Evolutionary conservation across 2,329 filamentous ascomycete species (phyloP).

Genomic region (Cryphonectria radicalis): DNA sequence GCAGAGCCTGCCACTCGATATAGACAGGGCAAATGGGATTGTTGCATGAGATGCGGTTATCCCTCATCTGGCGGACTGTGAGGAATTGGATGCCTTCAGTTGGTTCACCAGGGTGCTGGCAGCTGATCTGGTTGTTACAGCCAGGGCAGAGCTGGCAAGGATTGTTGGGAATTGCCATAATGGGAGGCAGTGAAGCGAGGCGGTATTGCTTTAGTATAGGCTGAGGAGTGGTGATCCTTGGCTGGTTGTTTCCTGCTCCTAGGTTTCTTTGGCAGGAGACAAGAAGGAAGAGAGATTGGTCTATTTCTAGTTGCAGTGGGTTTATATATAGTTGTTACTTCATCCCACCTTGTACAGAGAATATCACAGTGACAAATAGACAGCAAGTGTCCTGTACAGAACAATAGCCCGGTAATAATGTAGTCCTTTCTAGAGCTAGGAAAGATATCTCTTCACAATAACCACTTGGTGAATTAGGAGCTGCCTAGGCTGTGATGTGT

Average conservation of each 20-base stretch:
- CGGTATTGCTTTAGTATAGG: not conserved
- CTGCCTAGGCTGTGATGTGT: not conserved
- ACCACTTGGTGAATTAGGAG: not conserved
- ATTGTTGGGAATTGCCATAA: not conserved
- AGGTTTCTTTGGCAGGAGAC: not conserved
- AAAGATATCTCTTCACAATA: not conserved
- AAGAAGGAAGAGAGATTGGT: not conserved
- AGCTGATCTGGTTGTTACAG: not conserved
- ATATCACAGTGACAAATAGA: not conserved
- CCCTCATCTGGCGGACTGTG: not conserved
- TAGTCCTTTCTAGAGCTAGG: not conserved
- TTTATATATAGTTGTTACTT: not conserved
- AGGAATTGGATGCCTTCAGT: not conserved
- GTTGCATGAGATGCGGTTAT: not conserved
- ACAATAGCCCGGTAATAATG: not conserved
- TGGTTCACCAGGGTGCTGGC: not conserved
- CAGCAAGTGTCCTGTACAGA: not conserved
- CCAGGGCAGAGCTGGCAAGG: constrained; percentile 1
- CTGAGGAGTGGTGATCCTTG: not conserved
- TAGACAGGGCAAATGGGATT: not conserved
- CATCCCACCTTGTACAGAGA: not conserved
- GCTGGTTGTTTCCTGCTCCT: not conserved
- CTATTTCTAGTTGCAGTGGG: not conserved
- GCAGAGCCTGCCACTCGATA: not conserved
- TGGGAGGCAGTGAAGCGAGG: not conserved